Evolutionary conservation across 495 filamentous ascomycete genomes (phyloP), one percentile per base, ranked within the genome.

Genomic region (Penicillium coffeae): DNA sequence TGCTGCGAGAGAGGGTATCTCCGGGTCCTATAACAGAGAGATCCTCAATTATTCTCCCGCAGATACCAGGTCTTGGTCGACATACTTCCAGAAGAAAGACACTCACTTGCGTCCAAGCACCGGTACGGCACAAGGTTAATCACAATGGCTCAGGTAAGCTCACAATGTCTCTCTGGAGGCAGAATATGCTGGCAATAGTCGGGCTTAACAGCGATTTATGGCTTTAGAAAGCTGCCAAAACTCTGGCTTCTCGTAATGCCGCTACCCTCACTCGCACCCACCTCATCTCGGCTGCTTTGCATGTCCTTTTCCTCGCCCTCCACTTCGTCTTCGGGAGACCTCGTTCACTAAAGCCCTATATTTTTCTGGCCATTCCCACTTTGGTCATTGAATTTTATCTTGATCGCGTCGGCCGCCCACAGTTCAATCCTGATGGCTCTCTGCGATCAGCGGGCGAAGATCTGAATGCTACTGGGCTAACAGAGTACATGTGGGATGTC

Each of bases 141-240:
- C 40, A 55, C 3, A 40, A 71, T 71, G 68, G 68, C 68, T 3
- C 64, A 71, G 55, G 68, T 71, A 49, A 56, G 55, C 48, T 56
- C 18, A 35, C n/a, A 32, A 27, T 21, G 12, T 34, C 41, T 30
- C 21, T 21, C 22, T 13, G 22, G 42, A 8, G 16, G 22, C 25
- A 41, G 19, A 36, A 38, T 44, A 20, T 45, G 12, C 4, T 33
- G 14, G n/a, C n/a, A n/a, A n/a, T n/a, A n/a, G n/a, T n/a, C n/a
- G n/a, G n/a, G n/a, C n/a, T n/a, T n/a, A n/a, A n/a, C n/a, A n/a
- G n/a, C n/a, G n/a, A n/a, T n/a, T n/a, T n/a, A n/a, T n/a, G n/a
- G n/a, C n/a, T n/a, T n/a, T n/a, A 97, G 79, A 98, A 96, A 87
- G 90, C 94, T 51, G 82, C 86, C 63, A 98, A 98, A 75, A 84